These are phyloP conservation scores for Rubia peregrina DNA, from an alignment of 305 asterid genomes.

Conservation along the genomic window DNA sequence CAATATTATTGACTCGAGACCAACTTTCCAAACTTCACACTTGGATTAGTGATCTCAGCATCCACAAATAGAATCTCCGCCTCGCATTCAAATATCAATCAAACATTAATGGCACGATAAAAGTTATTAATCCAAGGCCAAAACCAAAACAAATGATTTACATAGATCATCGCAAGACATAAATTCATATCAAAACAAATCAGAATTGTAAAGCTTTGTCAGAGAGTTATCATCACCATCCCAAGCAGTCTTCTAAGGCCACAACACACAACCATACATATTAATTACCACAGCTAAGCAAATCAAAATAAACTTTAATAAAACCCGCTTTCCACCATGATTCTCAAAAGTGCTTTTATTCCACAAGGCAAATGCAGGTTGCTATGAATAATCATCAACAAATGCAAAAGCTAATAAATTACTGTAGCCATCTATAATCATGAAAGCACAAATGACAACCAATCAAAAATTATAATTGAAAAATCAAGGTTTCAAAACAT, in stretches of 20 bases:
- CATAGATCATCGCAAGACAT: neutral
- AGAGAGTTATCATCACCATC: neutral
- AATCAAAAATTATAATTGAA: neutral
- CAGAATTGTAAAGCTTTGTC: neutral
- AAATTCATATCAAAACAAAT: neutral
- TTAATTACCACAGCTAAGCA: neutral
- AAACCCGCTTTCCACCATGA: neutral
- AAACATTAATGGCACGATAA: neutral
- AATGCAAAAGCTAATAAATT: neutral
- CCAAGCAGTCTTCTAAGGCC: neutral
- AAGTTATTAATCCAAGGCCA: neutral
- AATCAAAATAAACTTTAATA: neutral
- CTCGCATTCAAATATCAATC: neutral
- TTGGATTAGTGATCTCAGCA: neutral
- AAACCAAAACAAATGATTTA: neutral
- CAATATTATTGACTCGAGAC: neutral
- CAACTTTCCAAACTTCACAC: constrained; percentile 3
- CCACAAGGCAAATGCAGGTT: neutral
- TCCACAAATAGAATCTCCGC: neutral
- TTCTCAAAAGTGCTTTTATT: neutral
- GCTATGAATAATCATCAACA: neutral
- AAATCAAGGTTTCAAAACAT: neutral
- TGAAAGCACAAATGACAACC: neutral
- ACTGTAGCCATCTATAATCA: neutral
- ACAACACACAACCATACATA: neutral